phyloP scores from a whole-genome alignment of 352 stramenopile species.

The Phytopythium litorale region DNA sequence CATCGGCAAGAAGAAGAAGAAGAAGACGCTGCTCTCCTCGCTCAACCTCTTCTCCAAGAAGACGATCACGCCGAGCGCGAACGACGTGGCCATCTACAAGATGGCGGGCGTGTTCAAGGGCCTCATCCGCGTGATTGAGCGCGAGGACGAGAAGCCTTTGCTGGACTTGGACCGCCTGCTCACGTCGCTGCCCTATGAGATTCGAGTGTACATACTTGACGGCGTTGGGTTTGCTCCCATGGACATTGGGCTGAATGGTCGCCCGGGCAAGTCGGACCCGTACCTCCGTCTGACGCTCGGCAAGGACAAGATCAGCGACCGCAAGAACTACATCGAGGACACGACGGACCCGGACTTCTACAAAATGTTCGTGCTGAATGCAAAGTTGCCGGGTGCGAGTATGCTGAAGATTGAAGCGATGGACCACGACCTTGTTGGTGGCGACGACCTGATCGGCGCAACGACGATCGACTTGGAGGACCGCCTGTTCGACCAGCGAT shows the following conservation, averaged over 20 bases:
- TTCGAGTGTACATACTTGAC: slow-evolving; percentile 88
- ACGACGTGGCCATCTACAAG: slow-evolving; percentile 64
- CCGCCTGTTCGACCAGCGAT: slow-evolving; percentile 87
- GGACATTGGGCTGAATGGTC: slow-evolving; percentile 81
- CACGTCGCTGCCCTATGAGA: slow-evolving; percentile 70
- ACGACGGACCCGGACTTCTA: slow-evolving; percentile 90
- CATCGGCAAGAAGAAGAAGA: slow-evolving; percentile 79
- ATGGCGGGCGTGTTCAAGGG: slow-evolving; percentile 90
- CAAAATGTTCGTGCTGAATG: slow-evolving; percentile 86
- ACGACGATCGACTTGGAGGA: slow-evolving; percentile 94
- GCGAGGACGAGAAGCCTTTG: slow-evolving; percentile 75
- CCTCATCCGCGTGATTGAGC: slow-evolving; percentile 84
- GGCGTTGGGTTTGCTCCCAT: slow-evolving; percentile 82
- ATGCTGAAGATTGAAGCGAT: slow-evolving; percentile 88
- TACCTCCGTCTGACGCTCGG: slow-evolving; percentile 85
- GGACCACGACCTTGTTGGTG: slow-evolving; percentile 89
- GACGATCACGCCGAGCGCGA: slow-evolving; percentile 7
- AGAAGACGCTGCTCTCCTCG: slow-evolving; percentile 48
- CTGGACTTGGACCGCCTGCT: slow-evolving; percentile 70
- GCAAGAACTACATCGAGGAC: slow-evolving; percentile 90
- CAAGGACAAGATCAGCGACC: slow-evolving; percentile 84
- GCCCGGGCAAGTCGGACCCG: slow-evolving; percentile 83
- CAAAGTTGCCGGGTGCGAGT: slow-evolving; percentile 80
- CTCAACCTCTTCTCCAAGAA: slow-evolving; percentile 78
- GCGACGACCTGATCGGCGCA: slow-evolving; percentile 90